Evolutionary conservation across 208 protist species (phyloP).

Genomic region (Trypanosoma brucei): DNA sequence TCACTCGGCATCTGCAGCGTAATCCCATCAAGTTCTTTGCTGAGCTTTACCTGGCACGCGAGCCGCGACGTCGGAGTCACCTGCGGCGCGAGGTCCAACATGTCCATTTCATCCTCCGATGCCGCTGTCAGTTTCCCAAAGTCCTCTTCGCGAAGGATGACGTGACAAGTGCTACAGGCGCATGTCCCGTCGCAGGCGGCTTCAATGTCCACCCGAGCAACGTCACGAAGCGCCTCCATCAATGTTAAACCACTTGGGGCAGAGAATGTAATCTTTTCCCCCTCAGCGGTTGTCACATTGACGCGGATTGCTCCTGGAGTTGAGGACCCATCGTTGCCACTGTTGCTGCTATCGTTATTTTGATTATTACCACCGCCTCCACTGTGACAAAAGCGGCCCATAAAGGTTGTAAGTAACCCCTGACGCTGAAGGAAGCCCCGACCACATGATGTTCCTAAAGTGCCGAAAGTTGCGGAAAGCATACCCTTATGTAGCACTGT

Average conservation of each 20-base stretch:
- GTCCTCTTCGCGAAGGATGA: slow-evolving; percentile 78
- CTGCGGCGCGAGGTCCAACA: slow-evolving; percentile 81
- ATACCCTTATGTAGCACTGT: no score
- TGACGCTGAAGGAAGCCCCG: no score
- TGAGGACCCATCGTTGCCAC: neutral
- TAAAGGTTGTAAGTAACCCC: no score
- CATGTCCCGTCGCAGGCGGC: slow-evolving; percentile 94
- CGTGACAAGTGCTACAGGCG: slow-evolving; percentile 96
- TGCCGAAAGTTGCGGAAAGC: no score
- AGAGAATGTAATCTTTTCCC: slow-evolving; percentile 26
- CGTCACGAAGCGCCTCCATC: slow-evolving; percentile 87
- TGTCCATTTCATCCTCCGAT: slow-evolving; percentile 93
- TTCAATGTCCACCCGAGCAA: slow-evolving; percentile 93
- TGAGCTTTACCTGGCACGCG: slow-evolving; percentile 74
- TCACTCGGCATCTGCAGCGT: slow-evolving; percentile 61
- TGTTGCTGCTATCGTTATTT: neutral
- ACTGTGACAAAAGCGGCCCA: no score
- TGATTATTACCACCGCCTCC: no score
- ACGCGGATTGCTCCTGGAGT: slow-evolving; percentile 46
- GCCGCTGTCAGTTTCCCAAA: slow-evolving; percentile 76
- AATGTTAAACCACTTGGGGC: slow-evolving; percentile 61
- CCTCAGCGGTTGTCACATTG: slow-evolving; percentile 24
- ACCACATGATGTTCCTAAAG: no score
- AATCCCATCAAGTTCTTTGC: slow-evolving; percentile 49
- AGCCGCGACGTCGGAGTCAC: slow-evolving; percentile 68